Base-by-base conservation (phyloP, 108 stramenopile genomes). In the Fistulifera pelliculosa region DNA sequence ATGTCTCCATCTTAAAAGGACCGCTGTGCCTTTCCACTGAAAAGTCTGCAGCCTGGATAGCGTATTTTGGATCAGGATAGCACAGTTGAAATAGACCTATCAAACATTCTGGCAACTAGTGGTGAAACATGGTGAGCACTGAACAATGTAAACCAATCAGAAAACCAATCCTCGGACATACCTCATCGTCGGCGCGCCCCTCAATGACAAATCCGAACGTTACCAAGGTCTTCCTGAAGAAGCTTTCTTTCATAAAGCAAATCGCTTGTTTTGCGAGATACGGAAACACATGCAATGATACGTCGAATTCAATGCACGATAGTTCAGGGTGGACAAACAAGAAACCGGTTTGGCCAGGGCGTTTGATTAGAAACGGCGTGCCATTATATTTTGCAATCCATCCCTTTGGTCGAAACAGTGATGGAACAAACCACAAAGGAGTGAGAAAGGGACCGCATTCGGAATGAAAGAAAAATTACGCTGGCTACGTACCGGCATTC, bases 301-400 rank as follows among this genome's bases (percentile, higher is more conserved):
- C 75, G 56, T 87, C 85, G 55, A 91, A 91, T 71, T 85, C 85
- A 62, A 86, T 74, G 8, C 70, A 74, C 38, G 75, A 79, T 41
- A 80, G 54, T 10, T 82, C 79, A 23, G 81, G 85, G 52, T 85
- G 83, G 14, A 66, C 47, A 38, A 67, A 74, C 45, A 91, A 58
- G 53, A 85, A 87, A 47, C 89, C 89, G 2, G 89, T 91, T 15
- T 71, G 58, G 31, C 79, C 73, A 16, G 79, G 69, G 15, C 89
- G 65, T 63, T 91, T 91, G 79, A 91, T 85, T 27, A 91, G 66
- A 38, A 91, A 76, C 21, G 85, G 85, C 40, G 85, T 91, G 13
- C 79, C 79, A 38, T 81, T 84, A 66, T 91, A 91, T 40, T 81
- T 86, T 0, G 77, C 24, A 42, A 91, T 91, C 79, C 82, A 91